Conservation (phyloP, 306 rosid species). For the Alnus rubra region DNA sequence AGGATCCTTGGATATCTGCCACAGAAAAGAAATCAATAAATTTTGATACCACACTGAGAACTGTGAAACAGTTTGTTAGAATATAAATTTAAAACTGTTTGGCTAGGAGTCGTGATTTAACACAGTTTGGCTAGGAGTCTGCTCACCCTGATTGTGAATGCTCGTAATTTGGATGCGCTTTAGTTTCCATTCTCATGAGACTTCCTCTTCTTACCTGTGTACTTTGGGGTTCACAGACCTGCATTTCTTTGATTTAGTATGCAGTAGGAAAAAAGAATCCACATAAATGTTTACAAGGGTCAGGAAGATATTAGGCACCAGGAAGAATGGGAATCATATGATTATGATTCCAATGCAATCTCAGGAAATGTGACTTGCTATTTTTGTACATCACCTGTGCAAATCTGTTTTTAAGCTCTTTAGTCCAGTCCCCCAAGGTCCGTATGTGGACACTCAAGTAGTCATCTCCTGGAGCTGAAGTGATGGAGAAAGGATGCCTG, state of each 20-base stretch:
- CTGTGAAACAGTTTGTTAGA: neutral
- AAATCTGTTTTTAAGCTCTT: slow-evolving; percentile 65
- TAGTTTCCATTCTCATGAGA: slow-evolving; percentile 69
- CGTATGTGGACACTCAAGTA: slow-evolving; percentile 83
- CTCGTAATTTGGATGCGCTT: slow-evolving; percentile 29
- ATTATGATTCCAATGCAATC: slow-evolving; percentile 6
- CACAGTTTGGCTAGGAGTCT: neutral
- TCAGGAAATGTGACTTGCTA: neutral
- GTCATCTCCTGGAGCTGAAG: slow-evolving; percentile 95
- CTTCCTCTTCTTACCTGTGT: slow-evolving; percentile 50
- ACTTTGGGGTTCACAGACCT: slow-evolving; percentile 61
- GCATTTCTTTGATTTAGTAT: slow-evolving; percentile 38
- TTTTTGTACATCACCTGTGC: slow-evolving; percentile 42
- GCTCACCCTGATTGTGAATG: slow-evolving; percentile 46
- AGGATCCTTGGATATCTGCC: slow-evolving; percentile 67
- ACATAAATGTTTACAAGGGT: neutral
- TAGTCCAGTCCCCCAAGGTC: slow-evolving; percentile 88
- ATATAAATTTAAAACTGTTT: too few species aligned
- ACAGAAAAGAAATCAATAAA: slow-evolving; percentile 12
- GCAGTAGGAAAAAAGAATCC: neutral
- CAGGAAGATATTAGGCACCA: neutral
- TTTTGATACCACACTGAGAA: neutral
- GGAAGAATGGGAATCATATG: neutral
- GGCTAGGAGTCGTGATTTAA: too few species aligned
- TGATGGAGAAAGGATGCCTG: slow-evolving; percentile 96